Evolutionary conservation across 345 rosid genomes (phyloP).

Genomic region (Pistacia vera): DNA sequence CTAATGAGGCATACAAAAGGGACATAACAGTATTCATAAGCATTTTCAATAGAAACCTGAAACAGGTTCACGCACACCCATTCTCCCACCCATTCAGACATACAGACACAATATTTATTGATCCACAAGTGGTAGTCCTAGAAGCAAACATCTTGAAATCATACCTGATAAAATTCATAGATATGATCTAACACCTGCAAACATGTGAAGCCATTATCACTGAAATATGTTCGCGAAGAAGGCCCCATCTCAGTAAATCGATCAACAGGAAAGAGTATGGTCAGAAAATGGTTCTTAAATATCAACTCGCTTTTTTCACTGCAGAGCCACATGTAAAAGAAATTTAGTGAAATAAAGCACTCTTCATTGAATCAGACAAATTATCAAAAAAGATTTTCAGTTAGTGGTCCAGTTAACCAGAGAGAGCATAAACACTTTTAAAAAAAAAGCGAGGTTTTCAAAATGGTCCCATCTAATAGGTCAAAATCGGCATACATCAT

Average conservation of each 20-base stretch:
- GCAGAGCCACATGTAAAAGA: slow-evolving; percentile 30
- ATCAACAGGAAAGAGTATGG: slow-evolving; percentile 77
- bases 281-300: slow-evolving; percentile 73
- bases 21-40: too few species aligned
- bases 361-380: background rate
- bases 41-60: too few species aligned
- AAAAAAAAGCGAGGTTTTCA: background rate
- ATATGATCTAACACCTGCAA: slow-evolving; percentile 71
- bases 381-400: background rate
- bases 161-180: slow-evolving; percentile 88
- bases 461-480: background rate
- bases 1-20: too few species aligned
- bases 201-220: slow-evolving; percentile 76
- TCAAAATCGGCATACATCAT: background rate
- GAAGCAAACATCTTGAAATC: background rate
- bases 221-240: slow-evolving; percentile 84
- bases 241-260: slow-evolving; percentile 95
- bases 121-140: background rate
- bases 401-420: background rate
- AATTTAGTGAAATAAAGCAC: slow-evolving; percentile 19
- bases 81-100: background rate
- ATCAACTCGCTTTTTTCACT: slow-evolving; percentile 81
- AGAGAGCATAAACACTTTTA: background rate
- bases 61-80: background rate
- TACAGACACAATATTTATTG: background rate